Conservation (phyloP, 2,329 filamentous ascomycete species). For the Aspergillus niger region DNA sequence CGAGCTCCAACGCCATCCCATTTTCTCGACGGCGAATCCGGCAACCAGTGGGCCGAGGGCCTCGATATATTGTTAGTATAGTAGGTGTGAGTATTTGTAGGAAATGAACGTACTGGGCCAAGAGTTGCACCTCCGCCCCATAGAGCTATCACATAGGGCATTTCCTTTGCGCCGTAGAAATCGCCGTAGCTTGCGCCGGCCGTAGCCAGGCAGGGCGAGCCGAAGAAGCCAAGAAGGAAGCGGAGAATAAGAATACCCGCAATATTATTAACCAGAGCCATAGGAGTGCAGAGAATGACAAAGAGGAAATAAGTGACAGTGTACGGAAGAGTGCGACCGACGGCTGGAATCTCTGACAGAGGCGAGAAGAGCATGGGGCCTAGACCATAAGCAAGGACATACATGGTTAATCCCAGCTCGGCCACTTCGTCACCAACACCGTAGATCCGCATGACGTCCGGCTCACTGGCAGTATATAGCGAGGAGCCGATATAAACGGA, state of each 20-base stretch:
- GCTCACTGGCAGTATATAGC: background rate
- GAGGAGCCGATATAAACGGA: background rate
- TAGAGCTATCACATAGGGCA: constrained; percentile 51
- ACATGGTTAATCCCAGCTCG: constrained; percentile 63
- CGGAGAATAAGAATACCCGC: constrained; percentile 56
- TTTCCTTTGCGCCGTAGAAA: constrained; percentile 28
- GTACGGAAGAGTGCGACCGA: constrained; percentile 52
- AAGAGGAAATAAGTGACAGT: constrained; percentile 54
- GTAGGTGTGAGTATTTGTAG: too few relatives aligned
- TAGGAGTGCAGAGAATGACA: constrained; percentile 56
- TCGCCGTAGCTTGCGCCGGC: constrained; percentile 42
- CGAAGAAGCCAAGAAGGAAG: constrained; percentile 58
- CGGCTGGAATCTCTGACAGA: constrained; percentile 63
- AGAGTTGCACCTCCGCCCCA: constrained; percentile 39
- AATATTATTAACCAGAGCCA: constrained; percentile 49
- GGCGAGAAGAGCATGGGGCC: constrained; percentile 66
- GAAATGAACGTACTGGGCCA: too few relatives aligned
- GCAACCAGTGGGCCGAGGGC: constrained; percentile 58
- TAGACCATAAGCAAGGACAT: constrained; percentile 64
- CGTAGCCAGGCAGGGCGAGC: constrained; percentile 24
- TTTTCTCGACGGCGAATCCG: constrained; percentile 60
- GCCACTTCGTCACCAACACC: constrained; percentile 51
- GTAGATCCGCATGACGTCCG: constrained; percentile 42
- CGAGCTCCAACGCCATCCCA: constrained; percentile 50
- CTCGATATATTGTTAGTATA: constrained; percentile 51